A percentile compares a stretch with the other conserved stretches of the same genome.
Evolutionary conservation across 1,139 yeast genomes (phyloP).

Genomic region (Neolecta irregularis): DNA sequence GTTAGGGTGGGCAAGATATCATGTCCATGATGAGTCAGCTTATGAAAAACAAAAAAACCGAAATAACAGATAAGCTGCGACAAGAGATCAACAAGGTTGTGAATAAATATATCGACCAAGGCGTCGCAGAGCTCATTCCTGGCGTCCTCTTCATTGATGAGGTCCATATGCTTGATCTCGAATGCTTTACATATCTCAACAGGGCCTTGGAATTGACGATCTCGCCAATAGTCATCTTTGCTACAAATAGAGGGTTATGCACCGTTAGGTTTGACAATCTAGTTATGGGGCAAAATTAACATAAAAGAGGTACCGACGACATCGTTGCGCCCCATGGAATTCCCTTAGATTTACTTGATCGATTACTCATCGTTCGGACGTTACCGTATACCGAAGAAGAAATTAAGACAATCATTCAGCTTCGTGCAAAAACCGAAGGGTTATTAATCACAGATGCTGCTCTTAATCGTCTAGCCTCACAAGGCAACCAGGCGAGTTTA

Average conservation of each 20-base stretch:
- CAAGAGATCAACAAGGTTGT: constrained; percentile 90
- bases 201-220: constrained; percentile 82
- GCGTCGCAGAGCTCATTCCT: constrained; percentile 93
- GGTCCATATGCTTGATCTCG: constrained; percentile 94
- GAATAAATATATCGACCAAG: constrained; percentile 90
- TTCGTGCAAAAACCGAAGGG: constrained; percentile 64
- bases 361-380: constrained; percentile 81
- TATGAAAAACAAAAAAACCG: constrained; percentile 93
- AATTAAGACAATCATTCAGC: constrained; percentile 62
- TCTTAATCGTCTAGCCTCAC: constrained; percentile 50
- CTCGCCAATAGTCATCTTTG: constrained; percentile 89
- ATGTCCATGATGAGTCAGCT: constrained; percentile 98
- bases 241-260: constrained; percentile 88
- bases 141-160: constrained; percentile 96
- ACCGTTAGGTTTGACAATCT: constrained; percentile 41
- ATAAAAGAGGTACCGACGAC: constrained; percentile 56
- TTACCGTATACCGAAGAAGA: constrained; percentile 74
- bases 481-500: constrained; percentile 62
- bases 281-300: not conserved
- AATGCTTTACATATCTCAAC: constrained; percentile 84
- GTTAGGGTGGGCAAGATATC: constrained; percentile 83
- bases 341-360: constrained; percentile 86
- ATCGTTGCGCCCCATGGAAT: constrained; percentile 88
- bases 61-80: constrained; percentile 89
- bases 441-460: constrained; percentile 52